phyloP scores from a whole-genome alignment of 306 rosid genomes.

The Inga oerstediana region DNA sequence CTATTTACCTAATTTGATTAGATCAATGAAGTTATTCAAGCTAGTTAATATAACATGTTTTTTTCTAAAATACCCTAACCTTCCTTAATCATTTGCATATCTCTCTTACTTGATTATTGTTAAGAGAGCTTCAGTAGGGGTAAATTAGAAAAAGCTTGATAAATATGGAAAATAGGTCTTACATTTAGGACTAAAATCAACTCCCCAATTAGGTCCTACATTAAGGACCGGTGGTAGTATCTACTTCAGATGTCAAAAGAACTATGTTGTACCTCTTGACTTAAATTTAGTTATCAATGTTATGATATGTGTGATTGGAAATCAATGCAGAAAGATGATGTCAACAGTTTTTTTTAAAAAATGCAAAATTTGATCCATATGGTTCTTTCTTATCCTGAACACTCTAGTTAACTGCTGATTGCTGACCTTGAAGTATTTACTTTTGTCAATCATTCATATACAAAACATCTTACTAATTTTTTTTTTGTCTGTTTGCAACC shows the following conservation, averaged over 20 bases:
- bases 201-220: no score
- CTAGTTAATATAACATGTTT: no score
- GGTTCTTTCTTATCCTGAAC: constrained; percentile 3
- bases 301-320: not conserved
- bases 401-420: not conserved
- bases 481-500: constrained; percentile 25
- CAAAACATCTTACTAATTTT: constrained; percentile 20
- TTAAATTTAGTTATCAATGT: not conserved
- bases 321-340: not conserved
- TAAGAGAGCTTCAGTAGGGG: no score
- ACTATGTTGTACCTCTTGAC: not conserved
- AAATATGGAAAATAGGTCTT: no score
- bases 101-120: no score
- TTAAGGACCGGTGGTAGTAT: not conserved
- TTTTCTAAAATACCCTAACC: no score
- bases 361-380: constrained; percentile 2
- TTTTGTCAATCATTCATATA: not conserved
- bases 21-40: no score
- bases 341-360: not conserved
- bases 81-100: no score
- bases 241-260: not conserved
- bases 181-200: no score
- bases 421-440: not conserved
- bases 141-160: no score
- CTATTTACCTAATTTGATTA: no score